A percentile compares a stretch with the other conserved stretches of the same genome.
Evolutionary conservation across 2,329 filamentous ascomycete genomes (phyloP).

Genomic region (Fonsecaea multimorphosa): DNA sequence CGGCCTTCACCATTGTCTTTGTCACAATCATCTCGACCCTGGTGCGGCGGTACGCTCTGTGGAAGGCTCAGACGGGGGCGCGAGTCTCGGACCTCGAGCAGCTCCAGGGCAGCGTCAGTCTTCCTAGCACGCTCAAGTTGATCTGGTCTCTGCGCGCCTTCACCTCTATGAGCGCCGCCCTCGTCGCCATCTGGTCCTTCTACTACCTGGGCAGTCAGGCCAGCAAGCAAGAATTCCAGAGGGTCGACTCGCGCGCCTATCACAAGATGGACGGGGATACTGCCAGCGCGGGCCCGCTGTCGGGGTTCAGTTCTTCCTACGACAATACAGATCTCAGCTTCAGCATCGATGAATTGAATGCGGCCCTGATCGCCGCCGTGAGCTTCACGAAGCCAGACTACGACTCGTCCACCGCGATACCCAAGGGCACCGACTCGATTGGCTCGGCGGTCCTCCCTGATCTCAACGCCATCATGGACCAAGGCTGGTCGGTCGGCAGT

Average conservation of each 20-base stretch:
- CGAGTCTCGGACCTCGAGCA: slow-evolving; percentile 25
- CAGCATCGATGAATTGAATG: neutral
- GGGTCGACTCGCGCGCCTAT: slow-evolving; percentile 1
- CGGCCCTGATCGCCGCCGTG: neutral
- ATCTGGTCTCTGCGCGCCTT: slow-evolving; percentile 25
- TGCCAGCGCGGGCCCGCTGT: slow-evolving; percentile 9
- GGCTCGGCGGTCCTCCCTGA: slow-evolving; percentile 20
- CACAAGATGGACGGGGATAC: slow-evolving; percentile 11
- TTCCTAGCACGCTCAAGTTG: slow-evolving; percentile 27
- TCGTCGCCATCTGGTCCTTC: slow-evolving; percentile 23
- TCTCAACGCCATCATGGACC: slow-evolving; percentile 15
- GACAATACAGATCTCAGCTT: neutral
- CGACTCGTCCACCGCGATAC: neutral
- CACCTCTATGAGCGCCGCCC: slow-evolving; percentile 8
- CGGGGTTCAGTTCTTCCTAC: slow-evolving; percentile 12
- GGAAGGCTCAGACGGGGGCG: slow-evolving; percentile 26
- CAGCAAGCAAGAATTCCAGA: slow-evolving; percentile 16
- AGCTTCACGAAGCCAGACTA: slow-evolving; percentile 10
- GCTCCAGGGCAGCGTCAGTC: slow-evolving; percentile 25
- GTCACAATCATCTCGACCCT: slow-evolving; percentile 26
- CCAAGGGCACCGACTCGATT: slow-evolving; percentile 16
- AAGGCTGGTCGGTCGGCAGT: slow-evolving; percentile 4
- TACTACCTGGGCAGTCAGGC: slow-evolving; percentile 29
- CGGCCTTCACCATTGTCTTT: slow-evolving; percentile 29
- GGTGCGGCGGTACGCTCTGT: slow-evolving; percentile 24